Conservation (phyloP, 148 eudicot genomes). For the Rhododendron griersonianum region DNA sequence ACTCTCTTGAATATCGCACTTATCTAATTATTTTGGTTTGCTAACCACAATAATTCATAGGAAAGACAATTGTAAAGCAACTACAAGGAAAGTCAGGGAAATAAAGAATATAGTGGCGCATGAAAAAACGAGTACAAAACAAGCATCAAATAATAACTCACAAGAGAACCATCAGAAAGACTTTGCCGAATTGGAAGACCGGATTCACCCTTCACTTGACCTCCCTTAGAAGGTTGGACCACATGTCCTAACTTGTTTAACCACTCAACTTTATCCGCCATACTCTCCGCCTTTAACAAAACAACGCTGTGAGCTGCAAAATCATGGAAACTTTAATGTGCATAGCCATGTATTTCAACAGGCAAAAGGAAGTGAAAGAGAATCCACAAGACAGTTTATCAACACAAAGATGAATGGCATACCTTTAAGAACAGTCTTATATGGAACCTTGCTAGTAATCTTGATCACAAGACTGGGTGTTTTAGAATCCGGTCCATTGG, state of each 20-base stretch:
- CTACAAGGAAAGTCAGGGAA: neutral
- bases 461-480: conserved; percentile 69
- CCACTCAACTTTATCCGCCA: conserved; percentile 86
- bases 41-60: neutral
- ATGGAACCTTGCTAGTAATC: conserved; percentile 84
- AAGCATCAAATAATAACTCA: conserved; percentile 29
- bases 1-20: neutral
- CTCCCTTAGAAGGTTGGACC: conserved; percentile 55
- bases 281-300: conserved; percentile 86
- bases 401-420: neutral
- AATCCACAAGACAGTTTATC: neutral
- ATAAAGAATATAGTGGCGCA: neutral
- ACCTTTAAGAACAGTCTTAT: conserved; percentile 98
- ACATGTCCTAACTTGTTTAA: conserved; percentile 66
- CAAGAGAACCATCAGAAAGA: conserved; percentile 94
- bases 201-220: conserved; percentile 59
- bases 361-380: neutral
- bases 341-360: conserved; percentile 5
- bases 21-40: neutral
- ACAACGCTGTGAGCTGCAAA: conserved; percentile 92
- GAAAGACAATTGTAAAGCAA: neutral
- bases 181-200: conserved; percentile 74
- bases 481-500: conserved; percentile 76
- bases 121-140: neutral
- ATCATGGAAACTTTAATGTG: conserved; percentile 11